Percentiles rank a stretch among this genome's conserved stretches.
These are phyloP conservation scores for Hanseniaspora mollemarum DNA, from an alignment of 805 yeast genomes.

Conservation along the genomic window DNA sequence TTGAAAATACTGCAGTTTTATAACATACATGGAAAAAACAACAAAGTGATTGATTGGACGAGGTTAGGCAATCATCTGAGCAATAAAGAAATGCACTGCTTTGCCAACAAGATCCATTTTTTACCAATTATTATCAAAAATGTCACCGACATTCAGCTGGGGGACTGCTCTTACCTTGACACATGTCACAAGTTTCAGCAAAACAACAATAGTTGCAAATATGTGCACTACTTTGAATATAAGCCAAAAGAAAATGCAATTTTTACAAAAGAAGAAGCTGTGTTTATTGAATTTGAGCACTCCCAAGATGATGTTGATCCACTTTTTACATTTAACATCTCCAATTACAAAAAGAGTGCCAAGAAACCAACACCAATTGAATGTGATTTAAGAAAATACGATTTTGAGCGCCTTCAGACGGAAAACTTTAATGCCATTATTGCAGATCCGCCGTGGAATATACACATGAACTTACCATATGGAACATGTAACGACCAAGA, in stretches of 20 bases:
- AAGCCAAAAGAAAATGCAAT: slow-evolving; percentile 25
- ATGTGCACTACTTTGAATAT: slow-evolving; percentile 57
- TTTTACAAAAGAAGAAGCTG: slow-evolving; percentile 18
- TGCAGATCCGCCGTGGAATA: slow-evolving; percentile 96
- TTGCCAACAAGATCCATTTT: slow-evolving; percentile 37
- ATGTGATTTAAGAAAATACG: slow-evolving; percentile 68
- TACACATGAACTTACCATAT: slow-evolving; percentile 75
- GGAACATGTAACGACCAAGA: slow-evolving; percentile 72
- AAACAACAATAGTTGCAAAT: slow-evolving; percentile 50
- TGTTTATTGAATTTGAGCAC: slow-evolving; percentile 18
- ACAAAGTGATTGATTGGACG: not conserved
- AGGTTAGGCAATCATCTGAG: slow-evolving; percentile 21
- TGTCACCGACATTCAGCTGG: slow-evolving; percentile 60
- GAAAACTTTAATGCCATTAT: slow-evolving; percentile 55
- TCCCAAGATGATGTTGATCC: slow-evolving; percentile 8
- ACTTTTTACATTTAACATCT: slow-evolving; percentile 9
- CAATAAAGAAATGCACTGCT: slow-evolving; percentile 25
- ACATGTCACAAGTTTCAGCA: slow-evolving; percentile 71
- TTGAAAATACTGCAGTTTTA: slow-evolving; percentile 24
- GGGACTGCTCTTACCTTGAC: slow-evolving; percentile 89
- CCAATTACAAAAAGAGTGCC: slow-evolving; percentile 17
- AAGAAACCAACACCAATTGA: slow-evolving; percentile 73
- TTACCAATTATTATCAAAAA: slow-evolving; percentile 40
- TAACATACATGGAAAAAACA: slow-evolving; percentile 18
- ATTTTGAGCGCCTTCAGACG: slow-evolving; percentile 61